Percentiles rank a stretch among this genome's conserved stretches.
Evolutionary conservation across 1,284 basidiomycete species (phyloP).

Genomic region (Laetiporus sulphureus): DNA sequence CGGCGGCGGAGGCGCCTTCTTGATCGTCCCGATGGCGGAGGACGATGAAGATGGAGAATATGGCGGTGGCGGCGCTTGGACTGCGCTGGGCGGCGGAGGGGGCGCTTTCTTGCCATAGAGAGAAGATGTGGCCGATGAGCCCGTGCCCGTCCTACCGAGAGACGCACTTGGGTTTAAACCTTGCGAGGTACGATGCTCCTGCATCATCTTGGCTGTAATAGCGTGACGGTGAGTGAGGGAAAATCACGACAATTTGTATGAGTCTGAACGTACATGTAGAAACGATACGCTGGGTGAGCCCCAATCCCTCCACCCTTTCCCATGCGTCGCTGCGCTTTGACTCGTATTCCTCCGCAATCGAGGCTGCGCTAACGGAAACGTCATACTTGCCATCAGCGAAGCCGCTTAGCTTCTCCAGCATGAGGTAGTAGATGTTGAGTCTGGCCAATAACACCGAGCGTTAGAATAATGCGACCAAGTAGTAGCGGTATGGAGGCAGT

Average conservation of each 20-base stretch:
- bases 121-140: slow-evolving; percentile 34
- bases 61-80: slow-evolving; percentile 54
- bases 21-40: slow-evolving; percentile 42
- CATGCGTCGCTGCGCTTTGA: slow-evolving; percentile 75
- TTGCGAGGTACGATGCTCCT: slow-evolving; percentile 37
- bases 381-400: slow-evolving; percentile 88
- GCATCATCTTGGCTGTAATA: slow-evolving; percentile 55
- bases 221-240: neutral
- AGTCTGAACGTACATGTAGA: slow-evolving; percentile 77
- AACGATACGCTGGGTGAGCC: slow-evolving; percentile 74
- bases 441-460: slow-evolving; percentile 30
- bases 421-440: slow-evolving; percentile 90
- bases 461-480: neutral
- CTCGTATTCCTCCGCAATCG: slow-evolving; percentile 79
- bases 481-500: neutral
- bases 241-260: no score
- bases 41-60: slow-evolving; percentile 35
- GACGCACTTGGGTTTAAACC: slow-evolving; percentile 20
- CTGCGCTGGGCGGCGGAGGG: slow-evolving; percentile 33
- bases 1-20: slow-evolving; percentile 84
- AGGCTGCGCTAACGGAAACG: slow-evolving; percentile 51
- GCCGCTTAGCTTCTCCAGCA: slow-evolving; percentile 87
- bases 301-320: slow-evolving; percentile 68
- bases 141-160: slow-evolving; percentile 39
- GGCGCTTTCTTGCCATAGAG: slow-evolving; percentile 35